phyloP scores from a whole-genome alignment of 257 asterid genomes.

The Solanum sejunctum region DNA sequence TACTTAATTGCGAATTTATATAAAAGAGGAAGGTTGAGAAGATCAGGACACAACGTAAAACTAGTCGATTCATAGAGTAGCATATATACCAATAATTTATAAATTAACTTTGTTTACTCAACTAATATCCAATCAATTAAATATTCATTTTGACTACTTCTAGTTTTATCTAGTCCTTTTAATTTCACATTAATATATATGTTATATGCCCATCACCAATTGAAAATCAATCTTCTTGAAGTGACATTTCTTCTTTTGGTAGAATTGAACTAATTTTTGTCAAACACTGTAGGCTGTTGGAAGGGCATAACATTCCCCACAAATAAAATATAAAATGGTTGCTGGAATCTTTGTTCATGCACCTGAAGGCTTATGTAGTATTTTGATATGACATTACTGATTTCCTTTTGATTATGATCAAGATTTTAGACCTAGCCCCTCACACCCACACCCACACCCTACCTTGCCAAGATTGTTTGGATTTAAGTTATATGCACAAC shows the following conservation, averaged over 20 bases:
- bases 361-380: not conserved
- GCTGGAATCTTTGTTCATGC: conserved; percentile 28
- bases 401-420: not conserved
- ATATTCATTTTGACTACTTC: not conserved
- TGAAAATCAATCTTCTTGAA: not conserved
- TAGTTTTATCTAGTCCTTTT: not conserved
- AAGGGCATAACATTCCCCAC: conserved; percentile 27
- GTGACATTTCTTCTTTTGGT: not conserved
- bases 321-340: not conserved
- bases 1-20: no score
- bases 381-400: not conserved
- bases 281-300: conserved; percentile 11
- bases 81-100: not conserved
- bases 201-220: not conserved
- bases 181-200: not conserved
- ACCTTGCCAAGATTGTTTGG: no score
- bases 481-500: no score
- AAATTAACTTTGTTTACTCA: not conserved
- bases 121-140: not conserved
- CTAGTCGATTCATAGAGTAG: not conserved
- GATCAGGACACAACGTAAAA: not conserved
- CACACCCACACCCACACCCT: not conserved
- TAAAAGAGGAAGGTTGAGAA: no score
- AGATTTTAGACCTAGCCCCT: not conserved
- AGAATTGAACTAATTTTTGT: not conserved